Conservation (phyloP, 2,329 filamentous ascomycete genomes). For the Epichloe sibirici region DNA sequence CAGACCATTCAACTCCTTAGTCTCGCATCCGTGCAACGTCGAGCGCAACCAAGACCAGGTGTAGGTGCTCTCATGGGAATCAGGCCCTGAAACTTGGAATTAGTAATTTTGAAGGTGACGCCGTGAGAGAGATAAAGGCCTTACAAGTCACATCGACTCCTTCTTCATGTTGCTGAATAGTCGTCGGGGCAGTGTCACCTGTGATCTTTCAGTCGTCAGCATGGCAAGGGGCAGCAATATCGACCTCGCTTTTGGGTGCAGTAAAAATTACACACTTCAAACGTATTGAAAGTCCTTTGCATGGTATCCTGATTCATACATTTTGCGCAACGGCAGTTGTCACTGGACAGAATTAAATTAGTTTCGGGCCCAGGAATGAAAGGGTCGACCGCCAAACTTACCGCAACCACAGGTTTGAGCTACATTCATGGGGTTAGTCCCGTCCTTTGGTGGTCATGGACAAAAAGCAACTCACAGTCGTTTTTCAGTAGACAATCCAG, state of each 20-base stretch:
- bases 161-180: constrained; percentile 15
- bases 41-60: constrained; percentile 37
- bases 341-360: constrained; percentile 14
- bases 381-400: constrained; percentile 4
- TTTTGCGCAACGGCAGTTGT: constrained; percentile 29
- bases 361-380: not conserved
- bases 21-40: constrained; percentile 21
- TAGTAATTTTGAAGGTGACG: not conserved
- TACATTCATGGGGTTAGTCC: not conserved
- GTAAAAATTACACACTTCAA: constrained; percentile 17
- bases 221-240: not conserved
- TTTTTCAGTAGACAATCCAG: not conserved
- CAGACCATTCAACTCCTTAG: constrained; percentile 13
- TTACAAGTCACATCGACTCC: constrained; percentile 25
- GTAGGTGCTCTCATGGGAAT: constrained; percentile 58
- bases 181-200: constrained; percentile 16
- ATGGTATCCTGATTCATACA: constrained; percentile 31
- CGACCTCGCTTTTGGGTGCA: not conserved
- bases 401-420: constrained; percentile 13
- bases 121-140: not conserved
- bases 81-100: constrained; percentile 43
- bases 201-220: constrained; percentile 17
- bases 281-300: constrained; percentile 30
- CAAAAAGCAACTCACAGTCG: constrained; percentile 5
- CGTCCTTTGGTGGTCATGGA: not conserved